Base-by-base conservation (phyloP, 352 stramenopile genomes). In the Discostella stelligera region DNA sequence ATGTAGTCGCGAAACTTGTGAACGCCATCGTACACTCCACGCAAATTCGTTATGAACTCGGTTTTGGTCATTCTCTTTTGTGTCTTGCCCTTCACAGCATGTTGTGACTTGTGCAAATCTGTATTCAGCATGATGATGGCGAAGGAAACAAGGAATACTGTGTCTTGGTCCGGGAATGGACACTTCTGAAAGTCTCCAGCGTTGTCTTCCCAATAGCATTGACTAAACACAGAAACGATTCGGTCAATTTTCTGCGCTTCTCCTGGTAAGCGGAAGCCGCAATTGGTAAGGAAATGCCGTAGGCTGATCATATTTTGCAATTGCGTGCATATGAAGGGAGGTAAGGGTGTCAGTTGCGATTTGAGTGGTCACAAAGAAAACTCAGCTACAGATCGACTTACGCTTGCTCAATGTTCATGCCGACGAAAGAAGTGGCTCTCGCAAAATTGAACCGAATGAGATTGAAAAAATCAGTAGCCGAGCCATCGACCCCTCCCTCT, bases 91-190 rank as follows among this genome's bases (percentile, higher is more conserved):
- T 83, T 80, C 10, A 55, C 56, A 44, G 16, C 55, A 50, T 80
- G 37, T 68, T 80, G 37, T 68, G 85, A 78, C 63, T 94, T 98
- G 83, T 99, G 97, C 69, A 99, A 78, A 72, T 99, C 97, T n/a
- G 96, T 99, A 84, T 99, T 99, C 21, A 99, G 89, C 96, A 99
- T 98, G 60, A 99, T 99, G 71, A 98, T 98, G 50, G 96, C 97
- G 89, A 98, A 99, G 9, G 96, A 94, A 44, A 97, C 50, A 9
- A 96, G 55, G 80, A 94, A 95, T 9, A 95, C 88, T n/a, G 90
- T 94, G 62, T 96, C 93, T 73, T 93, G 74, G 49, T 95, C 79
- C 46, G 87, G 67, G 77, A 96, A 95, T 2, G 91, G 89, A 37
- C 90, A 95, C 23, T 84, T 84, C 8, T 77, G 48, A 37, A 79